Evolutionary conservation across 179 eudicot species (phyloP).

Genomic region (Spinacia oleracea): DNA sequence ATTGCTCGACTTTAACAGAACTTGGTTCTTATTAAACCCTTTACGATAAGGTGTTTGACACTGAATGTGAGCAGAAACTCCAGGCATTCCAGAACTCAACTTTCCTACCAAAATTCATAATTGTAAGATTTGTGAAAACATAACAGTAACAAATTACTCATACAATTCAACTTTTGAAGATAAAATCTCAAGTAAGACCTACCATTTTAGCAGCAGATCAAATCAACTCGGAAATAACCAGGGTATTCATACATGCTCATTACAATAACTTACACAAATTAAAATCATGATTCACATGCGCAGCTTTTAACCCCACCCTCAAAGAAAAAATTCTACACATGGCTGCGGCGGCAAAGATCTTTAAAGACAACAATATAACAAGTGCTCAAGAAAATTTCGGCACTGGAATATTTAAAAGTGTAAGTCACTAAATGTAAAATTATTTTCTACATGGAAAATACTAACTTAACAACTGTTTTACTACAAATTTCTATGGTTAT

Average conservation of each 20-base stretch:
- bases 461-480: neutral
- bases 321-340: neutral
- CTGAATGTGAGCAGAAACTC: constrained; percentile 27
- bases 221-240: neutral
- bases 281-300: neutral
- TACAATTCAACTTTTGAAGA: neutral
- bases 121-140: constrained; percentile 8
- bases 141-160: constrained; percentile 3
- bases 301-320: neutral
- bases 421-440: neutral
- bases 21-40: constrained; percentile 42
- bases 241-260: neutral
- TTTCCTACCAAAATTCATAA: constrained; percentile 33
- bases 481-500: neutral
- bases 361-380: neutral
- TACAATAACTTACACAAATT: neutral
- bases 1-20: constrained; percentile 35
- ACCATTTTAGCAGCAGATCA: neutral
- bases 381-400: neutral
- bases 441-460: neutral
- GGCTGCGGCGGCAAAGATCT: neutral
- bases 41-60: constrained; percentile 31
- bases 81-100: constrained; percentile 27
- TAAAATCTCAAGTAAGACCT: neutral
- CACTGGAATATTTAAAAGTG: neutral